Evolutionary conservation across 2,329 filamentous ascomycete species (phyloP), one percentile per base, ranked within the genome.

Genomic region (Ophiostoma sp.): DNA sequence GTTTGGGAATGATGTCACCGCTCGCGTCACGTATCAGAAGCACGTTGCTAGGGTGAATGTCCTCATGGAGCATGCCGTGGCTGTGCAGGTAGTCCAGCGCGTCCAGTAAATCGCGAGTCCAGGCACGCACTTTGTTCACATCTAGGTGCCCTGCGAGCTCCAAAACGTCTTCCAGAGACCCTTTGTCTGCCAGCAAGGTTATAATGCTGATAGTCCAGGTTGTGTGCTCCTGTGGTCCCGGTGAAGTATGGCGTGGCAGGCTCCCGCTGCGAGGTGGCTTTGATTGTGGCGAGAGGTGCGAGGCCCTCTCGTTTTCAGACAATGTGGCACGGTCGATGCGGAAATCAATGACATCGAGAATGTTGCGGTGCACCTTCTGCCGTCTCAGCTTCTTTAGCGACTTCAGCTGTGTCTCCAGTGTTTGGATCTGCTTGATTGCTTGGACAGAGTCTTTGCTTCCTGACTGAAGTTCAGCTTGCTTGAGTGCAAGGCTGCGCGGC

Each of bases 61-160:
- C 87, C 75, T 91, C 90, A 77, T 98, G 95, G 38, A 92, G 83
- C 68, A 97, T 83, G 27, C 92, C 92, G 75, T 91, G 89, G 72
- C 89, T 89, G 78, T 98, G 94, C 66, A 96, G 86, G 76, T 90
- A 96, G 69, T 92, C 90, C 41, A 99, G 81, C 0, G 89, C 95
- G 78, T 97, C 92, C 40, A 99, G 84, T 18, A 99, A 82, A 74
- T 97, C 92, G 69, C 93, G 87, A n/a, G 92, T 95, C 89, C 93
- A 98, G 38, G 91, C 88, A 67, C 93, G 89, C 62, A 93, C 88
- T 75, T 89, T 93, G 71, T 86, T 85, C 66, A 91, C 85, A 58
- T 89, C 86, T 66, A 97, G 80, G 42, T 85, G 85, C 4, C 90
- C 92, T 58, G 92, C 87, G 70, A 94, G 85, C 68, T 94, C 89